Evolutionary conservation across 2,329 filamentous ascomycete species (phyloP), one percentile per base, ranked within the genome.

Genomic region (Metarhizium robertsii): DNA sequence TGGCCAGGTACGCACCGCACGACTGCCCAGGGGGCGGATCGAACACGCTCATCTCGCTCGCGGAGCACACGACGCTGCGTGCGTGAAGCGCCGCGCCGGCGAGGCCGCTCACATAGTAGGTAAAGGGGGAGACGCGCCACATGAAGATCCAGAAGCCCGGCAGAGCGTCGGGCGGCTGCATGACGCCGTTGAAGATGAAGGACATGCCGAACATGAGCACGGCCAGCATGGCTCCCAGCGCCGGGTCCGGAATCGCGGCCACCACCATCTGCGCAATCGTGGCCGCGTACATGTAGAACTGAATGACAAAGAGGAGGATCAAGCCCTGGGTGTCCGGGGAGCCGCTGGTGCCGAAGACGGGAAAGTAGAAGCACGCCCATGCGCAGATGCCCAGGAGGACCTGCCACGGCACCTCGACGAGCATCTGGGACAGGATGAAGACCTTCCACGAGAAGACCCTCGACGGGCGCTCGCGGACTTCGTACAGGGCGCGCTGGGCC

Each of bases 41-140:
- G 42, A 45, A 45, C n/a, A 45, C 7, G 42, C 42, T 45, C 42
- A 45, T 45, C n/a, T 45, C 42, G 42, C 42, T 45, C 14, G 11
- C n/a, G 42, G 42, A 45, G n/a, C 42, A 45, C n/a, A 45, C 42
- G 42, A 45, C 42, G 6, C 7, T 16, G 7, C 42, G 42, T 18
- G 13, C 42, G n/a, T 45, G 42, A 7, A 45, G 42, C 7, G 42
- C 13, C 6, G 20, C 32, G 29, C 42, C 16, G 20, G 43, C 36
- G 11, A 92, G 81, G 43, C 84, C 86, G 34, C 79, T 77, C 49
- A 91, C 80, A 34, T 91, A 73, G 67, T 94, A 94, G 0, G 86
- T 90, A 65, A 94, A 86, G 0, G 89, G 88, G 0, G 84, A 88
- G 77, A 2, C 25, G 25, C 25, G 25, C 25, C 25, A 25, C 25